These are phyloP conservation scores for Annulohypoxylon bovei DNA, from an alignment of 495 filamentous ascomycete species.

Conservation along the genomic window DNA sequence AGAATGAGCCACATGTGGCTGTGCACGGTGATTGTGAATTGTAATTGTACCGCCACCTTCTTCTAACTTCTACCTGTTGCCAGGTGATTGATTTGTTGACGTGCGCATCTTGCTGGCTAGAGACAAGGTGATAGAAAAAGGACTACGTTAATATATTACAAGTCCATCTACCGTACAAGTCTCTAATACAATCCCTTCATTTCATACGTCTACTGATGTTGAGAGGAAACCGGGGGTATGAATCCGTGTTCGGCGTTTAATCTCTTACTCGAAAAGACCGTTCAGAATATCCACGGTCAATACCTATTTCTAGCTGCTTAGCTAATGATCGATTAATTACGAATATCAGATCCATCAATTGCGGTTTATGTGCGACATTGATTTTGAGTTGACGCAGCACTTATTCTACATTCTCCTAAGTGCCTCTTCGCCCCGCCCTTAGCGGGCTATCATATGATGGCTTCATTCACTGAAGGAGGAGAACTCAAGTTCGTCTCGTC, in stretches of 20 bases:
- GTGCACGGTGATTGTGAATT: background rate
- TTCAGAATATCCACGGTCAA: background rate
- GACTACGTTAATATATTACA: conserved; percentile 8
- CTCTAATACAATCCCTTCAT: background rate
- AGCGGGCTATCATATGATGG: conserved; percentile 23
- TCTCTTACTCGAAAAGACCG: background rate
- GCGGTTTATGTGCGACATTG: background rate
- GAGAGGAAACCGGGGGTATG: background rate
- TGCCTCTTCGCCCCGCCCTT: background rate
- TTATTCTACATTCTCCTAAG: background rate
- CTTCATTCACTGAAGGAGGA: conserved; percentile 63
- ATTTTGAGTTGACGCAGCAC: background rate
- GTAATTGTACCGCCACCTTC: conserved; percentile 27
- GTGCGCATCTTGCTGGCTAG: conserved; percentile 49
- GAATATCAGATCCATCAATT: background rate
- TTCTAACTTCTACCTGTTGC: conserved; percentile 24
- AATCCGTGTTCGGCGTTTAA: background rate
- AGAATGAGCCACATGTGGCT: conserved; percentile 24
- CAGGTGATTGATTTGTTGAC: conserved; percentile 36
- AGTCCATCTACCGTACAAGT: too few species aligned
- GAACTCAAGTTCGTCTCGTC: conserved; percentile 90
- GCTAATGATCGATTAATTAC: background rate
- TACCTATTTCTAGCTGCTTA: background rate
- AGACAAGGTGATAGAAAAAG: conserved; percentile 13
- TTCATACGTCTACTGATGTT: background rate